These are phyloP conservation scores for Periconia digitata DNA, from an alignment of 2,329 filamentous ascomycete species.

Conservation along the genomic window DNA sequence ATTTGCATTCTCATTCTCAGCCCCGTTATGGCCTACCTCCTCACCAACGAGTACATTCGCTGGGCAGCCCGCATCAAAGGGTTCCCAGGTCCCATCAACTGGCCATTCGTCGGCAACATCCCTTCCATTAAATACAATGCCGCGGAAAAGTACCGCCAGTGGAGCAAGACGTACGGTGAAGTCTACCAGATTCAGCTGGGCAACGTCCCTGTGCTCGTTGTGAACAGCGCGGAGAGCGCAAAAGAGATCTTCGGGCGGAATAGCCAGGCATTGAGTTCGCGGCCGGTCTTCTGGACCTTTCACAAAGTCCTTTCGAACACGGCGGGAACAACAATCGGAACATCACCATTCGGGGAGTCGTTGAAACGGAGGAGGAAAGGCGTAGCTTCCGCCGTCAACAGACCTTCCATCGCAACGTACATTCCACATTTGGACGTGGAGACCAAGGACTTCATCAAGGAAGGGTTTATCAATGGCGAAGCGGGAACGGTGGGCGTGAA, in stretches of 20 bases:
- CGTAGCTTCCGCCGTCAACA: slow-evolving; percentile 66
- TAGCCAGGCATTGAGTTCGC: slow-evolving; percentile 45
- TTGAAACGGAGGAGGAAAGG: slow-evolving; percentile 66
- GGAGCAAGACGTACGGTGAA: slow-evolving; percentile 44
- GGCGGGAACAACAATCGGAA: slow-evolving; percentile 68
- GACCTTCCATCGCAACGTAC: slow-evolving; percentile 64
- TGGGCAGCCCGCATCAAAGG: slow-evolving; percentile 39
- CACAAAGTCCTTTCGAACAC: slow-evolving; percentile 63
- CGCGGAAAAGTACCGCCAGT: slow-evolving; percentile 47
- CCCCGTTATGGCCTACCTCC: slow-evolving; percentile 37
- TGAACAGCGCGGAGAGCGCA: slow-evolving; percentile 46
- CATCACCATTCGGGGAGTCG: slow-evolving; percentile 66
- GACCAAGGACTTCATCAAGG: slow-evolving; percentile 63
- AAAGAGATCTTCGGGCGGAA: slow-evolving; percentile 46
- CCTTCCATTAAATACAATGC: slow-evolving; percentile 47
- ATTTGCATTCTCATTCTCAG: slow-evolving; percentile 23
- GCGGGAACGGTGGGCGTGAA: slow-evolving; percentile 59
- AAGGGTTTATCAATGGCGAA: slow-evolving; percentile 60
- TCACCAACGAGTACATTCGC: slow-evolving; percentile 42
- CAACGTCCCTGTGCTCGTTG: slow-evolving; percentile 48
- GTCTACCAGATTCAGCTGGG: slow-evolving; percentile 52
- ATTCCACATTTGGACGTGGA: slow-evolving; percentile 64
- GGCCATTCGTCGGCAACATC: slow-evolving; percentile 47
- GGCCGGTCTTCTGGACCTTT: slow-evolving; percentile 50
- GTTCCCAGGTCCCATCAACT: slow-evolving; percentile 43